A percentile compares a stretch with the other conserved stretches of the same genome.
These are phyloP conservation scores for Metschnikowia santaceciliae DNA, from an alignment of 805 yeast species.

Conservation along the genomic window DNA sequence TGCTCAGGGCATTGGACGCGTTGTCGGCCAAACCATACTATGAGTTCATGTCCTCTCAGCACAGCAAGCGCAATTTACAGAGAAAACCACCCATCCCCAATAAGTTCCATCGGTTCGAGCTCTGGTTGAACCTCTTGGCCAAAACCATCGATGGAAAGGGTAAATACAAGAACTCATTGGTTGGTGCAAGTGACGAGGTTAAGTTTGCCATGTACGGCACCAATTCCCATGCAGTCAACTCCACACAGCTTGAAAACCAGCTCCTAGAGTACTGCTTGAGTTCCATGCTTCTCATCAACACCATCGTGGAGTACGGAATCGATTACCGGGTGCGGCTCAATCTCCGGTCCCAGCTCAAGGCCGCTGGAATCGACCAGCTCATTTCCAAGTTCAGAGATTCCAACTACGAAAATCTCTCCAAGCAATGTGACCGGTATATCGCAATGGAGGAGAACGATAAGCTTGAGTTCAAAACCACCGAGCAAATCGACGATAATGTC, in stretches of 20 bases:
- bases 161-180: slow-evolving; percentile 75
- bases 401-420: slow-evolving; percentile 55
- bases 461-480: slow-evolving; percentile 37
- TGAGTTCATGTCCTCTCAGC: slow-evolving; percentile 24
- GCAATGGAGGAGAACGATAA: slow-evolving; percentile 55
- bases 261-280: slow-evolving; percentile 68
- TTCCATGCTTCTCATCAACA: slow-evolving; percentile 66
- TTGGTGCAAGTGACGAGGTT: slow-evolving; percentile 86
- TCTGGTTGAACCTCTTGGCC: slow-evolving; percentile 67
- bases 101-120: slow-evolving; percentile 51
- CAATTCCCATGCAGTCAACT: slow-evolving; percentile 36
- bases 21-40: slow-evolving; percentile 37
- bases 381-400: slow-evolving; percentile 28
- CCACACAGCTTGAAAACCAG: slow-evolving; percentile 50
- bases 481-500: slow-evolving; percentile 38
- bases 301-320: slow-evolving; percentile 49
- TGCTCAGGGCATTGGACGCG: slow-evolving; percentile 49
- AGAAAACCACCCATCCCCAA: slow-evolving; percentile 35
- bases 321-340: slow-evolving; percentile 48
- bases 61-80: slow-evolving; percentile 26
- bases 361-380: slow-evolving; percentile 23
- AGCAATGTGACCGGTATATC: slow-evolving; percentile 61
- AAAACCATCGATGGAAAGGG: slow-evolving; percentile 82
- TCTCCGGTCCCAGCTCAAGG: slow-evolving; percentile 46
- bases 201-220: slow-evolving; percentile 28